Conservation (phyloP, 305 asterid genomes). For the Rubia tinctorum region DNA sequence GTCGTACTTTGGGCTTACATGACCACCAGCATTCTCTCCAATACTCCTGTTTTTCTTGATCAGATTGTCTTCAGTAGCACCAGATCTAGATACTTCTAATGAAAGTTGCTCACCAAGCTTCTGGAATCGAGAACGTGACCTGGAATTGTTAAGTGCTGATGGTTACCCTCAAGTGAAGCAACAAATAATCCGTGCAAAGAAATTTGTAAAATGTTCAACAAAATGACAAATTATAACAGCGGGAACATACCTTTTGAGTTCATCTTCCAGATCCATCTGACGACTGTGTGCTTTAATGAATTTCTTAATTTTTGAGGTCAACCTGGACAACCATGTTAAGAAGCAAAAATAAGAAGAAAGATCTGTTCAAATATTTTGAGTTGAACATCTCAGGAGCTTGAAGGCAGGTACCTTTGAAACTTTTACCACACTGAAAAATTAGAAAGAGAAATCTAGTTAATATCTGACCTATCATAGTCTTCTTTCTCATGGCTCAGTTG, state of each 20-base stretch:
- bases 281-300: constrained; percentile 70
- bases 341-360: constrained; percentile 16
- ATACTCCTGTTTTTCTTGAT: constrained; percentile 35
- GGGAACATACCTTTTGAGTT: constrained; percentile 67
- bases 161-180: constrained; percentile 17
- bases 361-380: neutral
- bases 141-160: constrained; percentile 28
- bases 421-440: neutral
- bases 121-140: constrained; percentile 75
- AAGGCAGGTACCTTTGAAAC: neutral
- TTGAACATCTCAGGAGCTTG: constrained; percentile 1
- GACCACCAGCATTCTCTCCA: constrained; percentile 42
- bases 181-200: constrained; percentile 3
- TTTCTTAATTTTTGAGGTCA: constrained; percentile 57
- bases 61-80: constrained; percentile 41
- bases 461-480: constrained; percentile 60
- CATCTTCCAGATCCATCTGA: constrained; percentile 64
- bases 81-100: constrained; percentile 40
- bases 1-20: constrained; percentile 37
- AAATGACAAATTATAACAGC: constrained; percentile 16
- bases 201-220: constrained; percentile 13
- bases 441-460: constrained; percentile 4
- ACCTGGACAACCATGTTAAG: constrained; percentile 38
- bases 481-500: constrained; percentile 69
- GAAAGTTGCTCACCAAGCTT: constrained; percentile 70